Conservation (phyloP, 768 basidiomycete species). For the Pisolithus orientalis region DNA sequence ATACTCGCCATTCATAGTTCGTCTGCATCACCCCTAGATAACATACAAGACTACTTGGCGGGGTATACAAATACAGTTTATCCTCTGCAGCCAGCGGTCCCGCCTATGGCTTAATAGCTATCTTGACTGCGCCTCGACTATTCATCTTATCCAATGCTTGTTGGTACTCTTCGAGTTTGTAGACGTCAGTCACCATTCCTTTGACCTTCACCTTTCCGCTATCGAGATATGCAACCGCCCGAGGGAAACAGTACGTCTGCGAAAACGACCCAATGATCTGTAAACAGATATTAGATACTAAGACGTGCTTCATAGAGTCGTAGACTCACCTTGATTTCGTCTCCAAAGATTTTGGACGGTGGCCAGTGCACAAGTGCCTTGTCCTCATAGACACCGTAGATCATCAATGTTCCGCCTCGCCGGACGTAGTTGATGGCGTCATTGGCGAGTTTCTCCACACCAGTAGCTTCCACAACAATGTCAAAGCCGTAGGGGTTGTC, state of each 20-base stretch:
- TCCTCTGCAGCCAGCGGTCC: neutral
- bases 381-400: conserved; percentile 89
- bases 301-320: neutral
- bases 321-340: conserved; percentile 53
- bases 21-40: neutral
- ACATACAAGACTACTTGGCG: neutral
- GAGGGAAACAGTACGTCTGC: conserved; percentile 85
- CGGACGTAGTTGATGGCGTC: conserved; percentile 87
- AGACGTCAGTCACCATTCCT: conserved; percentile 73
- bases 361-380: conserved; percentile 82
- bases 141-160: conserved; percentile 69
- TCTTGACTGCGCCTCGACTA: conserved; percentile 54
- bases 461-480: conserved; percentile 77
- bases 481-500: conserved; percentile 88
- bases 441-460: conserved; percentile 82
- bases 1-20: too few species aligned
- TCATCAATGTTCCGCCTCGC: conserved; percentile 77
- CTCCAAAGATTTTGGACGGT: conserved; percentile 72
- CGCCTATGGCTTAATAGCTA: conserved; percentile 49
- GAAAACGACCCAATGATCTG: conserved; percentile 91
- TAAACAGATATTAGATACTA: conserved; percentile 1
- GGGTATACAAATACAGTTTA: neutral
- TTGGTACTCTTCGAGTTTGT: conserved; percentile 64
- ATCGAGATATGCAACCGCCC: conserved; percentile 85
- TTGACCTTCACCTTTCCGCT: conserved; percentile 76